phyloP scores from a whole-genome alignment of 805 yeast species.

The Ogataea henricii region DNA sequence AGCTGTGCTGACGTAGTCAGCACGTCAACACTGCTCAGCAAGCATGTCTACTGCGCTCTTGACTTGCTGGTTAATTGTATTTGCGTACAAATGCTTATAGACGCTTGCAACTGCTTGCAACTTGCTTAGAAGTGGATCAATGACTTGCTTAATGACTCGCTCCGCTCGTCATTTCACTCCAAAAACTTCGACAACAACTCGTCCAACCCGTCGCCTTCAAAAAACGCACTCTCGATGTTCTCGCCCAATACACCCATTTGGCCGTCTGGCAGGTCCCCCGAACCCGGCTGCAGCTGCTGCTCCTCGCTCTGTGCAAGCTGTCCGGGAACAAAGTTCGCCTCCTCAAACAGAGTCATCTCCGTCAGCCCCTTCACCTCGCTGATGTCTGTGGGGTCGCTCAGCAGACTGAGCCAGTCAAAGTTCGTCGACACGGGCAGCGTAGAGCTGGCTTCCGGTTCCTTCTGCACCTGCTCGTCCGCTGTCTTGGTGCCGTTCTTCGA shows the following conservation, averaged over 20 bases:
- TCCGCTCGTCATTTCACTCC: background rate
- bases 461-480: background rate
- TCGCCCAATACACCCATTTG: background rate
- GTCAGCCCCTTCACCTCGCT: conserved; percentile 12
- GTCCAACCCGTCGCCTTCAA: background rate
- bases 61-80: no score
- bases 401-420: conserved; percentile 15
- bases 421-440: background rate
- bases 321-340: background rate
- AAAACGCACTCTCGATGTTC: background rate
- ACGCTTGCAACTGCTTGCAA: no score
- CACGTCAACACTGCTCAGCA: no score
- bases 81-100: no score
- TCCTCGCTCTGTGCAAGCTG: no score
- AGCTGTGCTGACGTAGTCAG: no score
- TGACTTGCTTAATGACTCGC: no score
- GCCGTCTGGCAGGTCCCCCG: background rate
- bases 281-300: no score
- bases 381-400: conserved; percentile 13
- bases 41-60: no score
- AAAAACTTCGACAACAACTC: background rate
- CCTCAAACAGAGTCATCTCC: conserved; percentile 9
- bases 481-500: no score
- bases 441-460: background rate
- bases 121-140: no score